Conservation (phyloP, 495 filamentous ascomycete genomes). For the Hypoxylon trugodes region DNA sequence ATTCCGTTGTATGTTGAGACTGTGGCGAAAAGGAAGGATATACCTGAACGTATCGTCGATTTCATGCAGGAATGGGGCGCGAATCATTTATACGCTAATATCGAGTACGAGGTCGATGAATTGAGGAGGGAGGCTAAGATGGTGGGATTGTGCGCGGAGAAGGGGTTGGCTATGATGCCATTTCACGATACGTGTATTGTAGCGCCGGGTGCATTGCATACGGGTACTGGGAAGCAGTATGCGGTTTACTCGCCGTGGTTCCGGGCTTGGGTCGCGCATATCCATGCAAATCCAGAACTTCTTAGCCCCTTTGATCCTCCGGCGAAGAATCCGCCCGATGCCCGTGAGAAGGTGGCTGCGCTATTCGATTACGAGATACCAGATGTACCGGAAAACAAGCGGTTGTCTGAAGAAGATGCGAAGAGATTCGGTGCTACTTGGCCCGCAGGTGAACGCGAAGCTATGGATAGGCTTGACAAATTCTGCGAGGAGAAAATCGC, state of each 20-base stretch:
- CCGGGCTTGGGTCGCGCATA: slow-evolving; percentile 73
- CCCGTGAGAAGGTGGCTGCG: slow-evolving; percentile 60
- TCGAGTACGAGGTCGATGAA: slow-evolving; percentile 84
- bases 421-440: slow-evolving; percentile 67
- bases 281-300: slow-evolving; percentile 72
- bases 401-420: slow-evolving; percentile 65
- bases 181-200: slow-evolving; percentile 86
- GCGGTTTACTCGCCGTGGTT: slow-evolving; percentile 87
- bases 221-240: slow-evolving; percentile 77
- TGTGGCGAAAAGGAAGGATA: slow-evolving; percentile 67
- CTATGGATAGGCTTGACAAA: slow-evolving; percentile 67
- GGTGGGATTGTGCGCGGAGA: slow-evolving; percentile 64
- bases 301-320: slow-evolving; percentile 69
- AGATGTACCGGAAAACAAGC: slow-evolving; percentile 69
- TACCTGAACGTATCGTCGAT: slow-evolving; percentile 72
- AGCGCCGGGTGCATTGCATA: slow-evolving; percentile 70
- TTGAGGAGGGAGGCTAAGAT: slow-evolving; percentile 75
- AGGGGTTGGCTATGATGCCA: slow-evolving; percentile 68
- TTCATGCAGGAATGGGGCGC: slow-evolving; percentile 78
- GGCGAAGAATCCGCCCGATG: slow-evolving; percentile 62
- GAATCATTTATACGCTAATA: slow-evolving; percentile 74
- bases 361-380: slow-evolving; percentile 75
- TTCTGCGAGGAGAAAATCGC: slow-evolving; percentile 73
- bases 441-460: slow-evolving; percentile 84
- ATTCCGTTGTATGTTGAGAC: slow-evolving; percentile 84